Percentiles rank a stretch among this genome's conserved stretches.
phyloP scores from a whole-genome alignment of 345 rosid species.

The Eucalyptus cloeziana region DNA sequence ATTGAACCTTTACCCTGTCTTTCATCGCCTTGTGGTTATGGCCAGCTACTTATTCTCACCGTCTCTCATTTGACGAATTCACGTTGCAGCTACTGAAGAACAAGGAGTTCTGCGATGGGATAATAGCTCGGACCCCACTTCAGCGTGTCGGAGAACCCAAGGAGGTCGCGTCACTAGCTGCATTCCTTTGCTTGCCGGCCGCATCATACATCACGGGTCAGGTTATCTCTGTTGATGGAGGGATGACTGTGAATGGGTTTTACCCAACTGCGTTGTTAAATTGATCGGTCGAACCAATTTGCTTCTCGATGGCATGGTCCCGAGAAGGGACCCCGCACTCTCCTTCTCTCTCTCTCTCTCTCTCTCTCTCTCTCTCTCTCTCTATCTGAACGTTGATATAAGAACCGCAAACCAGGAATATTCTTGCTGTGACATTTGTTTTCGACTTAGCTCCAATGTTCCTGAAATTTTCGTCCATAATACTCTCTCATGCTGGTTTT shows the following conservation, averaged over 20 bases:
- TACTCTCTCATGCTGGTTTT: neutral
- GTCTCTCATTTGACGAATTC: neutral
- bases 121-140: constrained; percentile 59
- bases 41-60: neutral
- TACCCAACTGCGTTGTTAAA: constrained; percentile 1
- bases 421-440: neutral
- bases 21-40: neutral
- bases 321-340: neutral
- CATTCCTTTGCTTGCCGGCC: constrained; percentile 67
- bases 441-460: neutral
- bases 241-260: constrained; percentile 36
- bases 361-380: neutral
- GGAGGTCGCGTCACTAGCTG: constrained; percentile 64
- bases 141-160: constrained; percentile 69
- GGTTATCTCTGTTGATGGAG: constrained; percentile 57
- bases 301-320: neutral
- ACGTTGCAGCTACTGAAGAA: constrained; percentile 37
- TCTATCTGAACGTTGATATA: neutral
- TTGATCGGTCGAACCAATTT: neutral
- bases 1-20: neutral
- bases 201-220: constrained; percentile 77
- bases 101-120: constrained; percentile 24
- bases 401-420: neutral
- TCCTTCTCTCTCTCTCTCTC: neutral
- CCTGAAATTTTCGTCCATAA: neutral